Evolutionary conservation across 1,139 yeast species (phyloP).

Genomic region (Nakaseomyces bracarensis): DNA sequence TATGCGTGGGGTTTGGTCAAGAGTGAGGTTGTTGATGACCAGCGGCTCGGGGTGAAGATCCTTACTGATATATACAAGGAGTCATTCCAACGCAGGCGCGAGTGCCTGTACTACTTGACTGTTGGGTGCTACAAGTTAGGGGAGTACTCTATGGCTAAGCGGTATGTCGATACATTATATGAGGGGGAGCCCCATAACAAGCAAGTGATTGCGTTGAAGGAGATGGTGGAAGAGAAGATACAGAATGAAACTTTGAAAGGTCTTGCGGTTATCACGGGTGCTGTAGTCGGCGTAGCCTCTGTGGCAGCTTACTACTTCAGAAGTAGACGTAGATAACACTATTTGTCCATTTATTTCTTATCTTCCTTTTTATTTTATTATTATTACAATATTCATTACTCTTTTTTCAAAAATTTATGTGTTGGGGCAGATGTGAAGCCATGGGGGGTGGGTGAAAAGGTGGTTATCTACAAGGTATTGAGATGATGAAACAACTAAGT

Average conservation of each 20-base stretch:
- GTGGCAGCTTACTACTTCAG: conserved; percentile 49
- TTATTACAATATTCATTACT: no score
- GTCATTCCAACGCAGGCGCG: conserved; percentile 77
- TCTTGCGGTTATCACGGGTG: conserved; percentile 76
- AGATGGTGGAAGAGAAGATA: conserved; percentile 73
- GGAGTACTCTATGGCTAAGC: conserved; percentile 75
- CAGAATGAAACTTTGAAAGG: conserved; percentile 83
- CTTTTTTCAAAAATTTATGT: no score
- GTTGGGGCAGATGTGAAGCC: no score
- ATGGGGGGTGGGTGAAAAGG: no score
- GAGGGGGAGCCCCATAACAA: conserved; percentile 74
- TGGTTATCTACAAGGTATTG: no score
- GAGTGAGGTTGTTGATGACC: conserved; percentile 51
- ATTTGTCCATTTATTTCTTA: background rate
- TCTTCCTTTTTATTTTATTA: background rate
- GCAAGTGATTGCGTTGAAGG: conserved; percentile 66
- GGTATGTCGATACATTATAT: conserved; percentile 72
- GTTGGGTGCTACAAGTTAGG: conserved; percentile 85
- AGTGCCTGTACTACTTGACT: conserved; percentile 79
- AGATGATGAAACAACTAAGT: no score
- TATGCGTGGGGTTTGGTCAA: conserved; percentile 95
- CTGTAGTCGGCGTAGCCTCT: conserved; percentile 75
- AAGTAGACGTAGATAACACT: conserved; percentile 11
- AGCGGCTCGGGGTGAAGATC: conserved; percentile 69
- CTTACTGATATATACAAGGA: conserved; percentile 68